Evolutionary conservation across 108 stramenopile genomes (phyloP), one percentile per base, ranked within the genome.

Genomic region (Skeletonema costatum): DNA sequence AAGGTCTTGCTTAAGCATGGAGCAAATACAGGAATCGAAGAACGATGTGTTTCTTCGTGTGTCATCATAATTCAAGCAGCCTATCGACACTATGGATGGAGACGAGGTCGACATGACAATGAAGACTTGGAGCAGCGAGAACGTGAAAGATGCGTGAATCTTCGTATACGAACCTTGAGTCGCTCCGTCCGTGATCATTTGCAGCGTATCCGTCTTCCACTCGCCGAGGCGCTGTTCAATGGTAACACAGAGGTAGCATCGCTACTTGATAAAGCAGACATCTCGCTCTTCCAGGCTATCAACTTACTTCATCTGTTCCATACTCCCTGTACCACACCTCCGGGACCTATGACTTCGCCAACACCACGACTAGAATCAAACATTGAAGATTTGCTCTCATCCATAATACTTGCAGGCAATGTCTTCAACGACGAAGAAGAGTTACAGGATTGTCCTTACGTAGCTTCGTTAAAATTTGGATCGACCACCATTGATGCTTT

Each of bases 211-310:
- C 81, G 78, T 7, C 56, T 86, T 39, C 81, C 85, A 11, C 51
- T 86, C 4, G 42, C 66, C 9, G 85, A 82, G 66, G 85, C 85
- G 10, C 50, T 78, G 33, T 82, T 50, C 67, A 86, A 86, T 66
- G 77, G 85, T 2, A 59, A 86, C 61, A 17, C 50, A 25, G 29
- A 69, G 13, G 39, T 82, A 10, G 59, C 60, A 13, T 36, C 53
- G 10, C 14, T 75, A 3, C 73, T 86, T 17, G 60, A 78, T 13
- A 53, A 58, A 25, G 35, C 68, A 17, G 69, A 79, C 12, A 44
- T 79, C 16, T 51, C 78, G 0, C 51, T 71, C 6, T 80, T 67
- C 46, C 78, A 80, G 12, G 78, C 84, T n/a, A 32, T 80, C 39
- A 73, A 74, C 46, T 17, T 66, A 19, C 53, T 44, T 25, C 48